A percentile compares a stretch with the other conserved stretches of the same genome.
These are phyloP conservation scores for Eucalyptus erythrocorys DNA, from an alignment of 345 rosid species.

Conservation along the genomic window DNA sequence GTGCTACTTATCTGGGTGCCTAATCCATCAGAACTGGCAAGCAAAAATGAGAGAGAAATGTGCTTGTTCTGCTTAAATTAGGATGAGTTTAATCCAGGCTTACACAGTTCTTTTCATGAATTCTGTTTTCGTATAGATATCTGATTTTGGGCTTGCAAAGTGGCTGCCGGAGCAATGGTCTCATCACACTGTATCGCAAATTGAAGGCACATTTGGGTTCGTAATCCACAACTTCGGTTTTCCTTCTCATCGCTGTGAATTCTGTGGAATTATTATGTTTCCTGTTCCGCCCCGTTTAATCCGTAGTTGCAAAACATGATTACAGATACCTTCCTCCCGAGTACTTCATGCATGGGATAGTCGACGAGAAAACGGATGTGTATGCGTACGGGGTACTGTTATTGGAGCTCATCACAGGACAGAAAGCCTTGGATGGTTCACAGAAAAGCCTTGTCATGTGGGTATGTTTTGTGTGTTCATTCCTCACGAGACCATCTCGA, in stretches of 20 bases:
- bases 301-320: background rate
- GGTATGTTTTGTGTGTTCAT: conserved; percentile 8
- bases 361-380: conserved; percentile 90
- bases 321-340: conserved; percentile 84
- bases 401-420: conserved; percentile 78
- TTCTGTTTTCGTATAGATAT: conserved; percentile 32
- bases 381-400: conserved; percentile 83
- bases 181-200: conserved; percentile 65
- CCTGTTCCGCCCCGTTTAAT: background rate
- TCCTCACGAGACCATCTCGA: background rate
- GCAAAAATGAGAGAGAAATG: background rate
- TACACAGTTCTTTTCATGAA: background rate
- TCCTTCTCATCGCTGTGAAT: background rate
- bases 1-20: background rate
- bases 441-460: conserved; percentile 88
- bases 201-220: conserved; percentile 97
- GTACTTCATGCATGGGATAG: conserved; percentile 89
- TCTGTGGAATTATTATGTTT: background rate
- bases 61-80: background rate
- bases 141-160: conserved; percentile 95
- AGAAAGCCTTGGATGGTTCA: conserved; percentile 65
- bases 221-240: background rate
- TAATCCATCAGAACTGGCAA: background rate
- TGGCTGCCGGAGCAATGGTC: conserved; percentile 96
- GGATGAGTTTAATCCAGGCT: background rate